These are phyloP conservation scores for Lanmaoa pseudosensibilis DNA, from an alignment of 768 basidiomycete species.

Conservation along the genomic window DNA sequence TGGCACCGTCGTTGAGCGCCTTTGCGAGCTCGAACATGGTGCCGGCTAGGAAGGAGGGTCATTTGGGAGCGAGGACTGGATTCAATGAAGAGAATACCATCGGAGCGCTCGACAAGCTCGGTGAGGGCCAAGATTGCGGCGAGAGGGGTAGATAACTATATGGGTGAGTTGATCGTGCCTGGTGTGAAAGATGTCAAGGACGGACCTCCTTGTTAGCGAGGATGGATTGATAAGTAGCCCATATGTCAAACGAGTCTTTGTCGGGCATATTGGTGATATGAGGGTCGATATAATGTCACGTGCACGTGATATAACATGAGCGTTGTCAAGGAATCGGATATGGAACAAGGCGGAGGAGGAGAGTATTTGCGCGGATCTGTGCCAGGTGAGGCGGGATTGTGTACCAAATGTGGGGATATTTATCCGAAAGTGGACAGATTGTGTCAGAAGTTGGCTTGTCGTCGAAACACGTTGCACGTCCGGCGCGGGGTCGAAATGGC, in stretches of 20 bases:
- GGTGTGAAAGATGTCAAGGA: not conserved
- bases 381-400: constrained; percentile 6
- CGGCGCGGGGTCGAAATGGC: constrained; percentile 59
- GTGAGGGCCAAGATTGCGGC: constrained; percentile 88
- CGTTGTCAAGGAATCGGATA: constrained; percentile 25
- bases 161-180: not conserved
- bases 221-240: constrained; percentile 55
- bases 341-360: not conserved
- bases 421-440: constrained; percentile 24
- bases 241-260: constrained; percentile 43
- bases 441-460: constrained; percentile 39
- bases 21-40: constrained; percentile 93
- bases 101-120: constrained; percentile 75
- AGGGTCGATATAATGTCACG: constrained; percentile 19
- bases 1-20: constrained; percentile 75
- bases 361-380: constrained; percentile 27
- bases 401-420: constrained; percentile 13
- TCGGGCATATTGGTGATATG: constrained; percentile 11
- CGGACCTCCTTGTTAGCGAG: constrained; percentile 67
- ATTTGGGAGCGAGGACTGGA: constrained; percentile 1
- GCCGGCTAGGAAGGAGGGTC: constrained; percentile 50
- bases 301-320: not conserved
- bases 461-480: constrained; percentile 79
- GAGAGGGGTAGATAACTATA: constrained; percentile 74
- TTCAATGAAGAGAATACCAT: constrained; percentile 51